A percentile compares a stretch with the other conserved stretches of the same genome.
Conservation (phyloP, 495 filamentous ascomycete genomes). For the Aspergillus kassunensis region DNA sequence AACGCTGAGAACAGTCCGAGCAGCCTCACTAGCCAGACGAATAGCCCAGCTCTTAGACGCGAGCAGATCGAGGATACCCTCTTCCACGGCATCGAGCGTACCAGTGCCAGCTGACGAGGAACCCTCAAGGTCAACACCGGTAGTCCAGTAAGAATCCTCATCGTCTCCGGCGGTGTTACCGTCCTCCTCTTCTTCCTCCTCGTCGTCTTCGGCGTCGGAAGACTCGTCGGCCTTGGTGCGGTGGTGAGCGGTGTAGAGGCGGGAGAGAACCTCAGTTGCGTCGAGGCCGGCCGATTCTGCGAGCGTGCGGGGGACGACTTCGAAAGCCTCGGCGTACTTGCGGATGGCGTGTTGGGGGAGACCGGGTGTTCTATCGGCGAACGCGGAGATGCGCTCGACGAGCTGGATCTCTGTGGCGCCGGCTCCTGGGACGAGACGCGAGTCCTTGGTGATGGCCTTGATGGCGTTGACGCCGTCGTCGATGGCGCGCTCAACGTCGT, state of each 20-base stretch:
- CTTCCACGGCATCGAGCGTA: conserved; percentile 79
- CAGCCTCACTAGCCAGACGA: conserved; percentile 90
- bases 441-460: conserved; percentile 94
- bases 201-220: conserved; percentile 25
- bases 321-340: conserved; percentile 97
- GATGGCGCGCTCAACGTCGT: conserved; percentile 94
- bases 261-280: conserved; percentile 87
- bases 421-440: conserved; percentile 87
- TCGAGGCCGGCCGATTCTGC: conserved; percentile 94
- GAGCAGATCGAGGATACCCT: conserved; percentile 90
- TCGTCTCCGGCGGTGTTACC: conserved; percentile 45
- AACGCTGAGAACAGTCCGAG: conserved; percentile 89
- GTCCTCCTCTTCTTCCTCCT: conserved; percentile 29
- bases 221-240: conserved; percentile 32
- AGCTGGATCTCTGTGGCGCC: conserved; percentile 96
- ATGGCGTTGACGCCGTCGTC: conserved; percentile 99
- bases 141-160: conserved; percentile 76
- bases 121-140: conserved; percentile 91
- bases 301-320: conserved; percentile 88
- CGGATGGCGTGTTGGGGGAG: conserved; percentile 92
- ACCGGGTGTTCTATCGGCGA: conserved; percentile 87
- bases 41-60: conserved; percentile 93
- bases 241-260: conserved; percentile 91
- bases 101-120: conserved; percentile 66
- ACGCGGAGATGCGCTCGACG: conserved; percentile 81